Conservation (phyloP, 306 rosid species). For the Potentilla sterilis region DNA sequence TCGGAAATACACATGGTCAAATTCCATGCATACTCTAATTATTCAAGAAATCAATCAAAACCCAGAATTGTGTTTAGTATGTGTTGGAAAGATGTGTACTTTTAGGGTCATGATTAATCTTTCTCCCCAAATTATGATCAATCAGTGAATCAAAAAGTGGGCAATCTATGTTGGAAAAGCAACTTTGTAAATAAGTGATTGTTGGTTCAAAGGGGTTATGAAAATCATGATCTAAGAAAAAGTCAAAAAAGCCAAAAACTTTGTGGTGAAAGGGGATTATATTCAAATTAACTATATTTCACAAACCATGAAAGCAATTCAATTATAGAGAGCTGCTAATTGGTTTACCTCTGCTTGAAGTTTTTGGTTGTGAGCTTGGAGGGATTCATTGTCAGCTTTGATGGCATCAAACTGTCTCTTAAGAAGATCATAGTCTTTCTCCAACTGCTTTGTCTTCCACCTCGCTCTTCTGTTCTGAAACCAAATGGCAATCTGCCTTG, state of each 20-base stretch:
- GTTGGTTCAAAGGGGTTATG: constrained; percentile 37
- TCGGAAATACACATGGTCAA: not conserved
- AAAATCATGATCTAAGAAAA: constrained; percentile 26
- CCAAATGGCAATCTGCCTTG: constrained; percentile 92
- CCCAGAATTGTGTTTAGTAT: not conserved
- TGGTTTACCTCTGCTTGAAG: constrained; percentile 74
- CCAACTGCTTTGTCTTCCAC: constrained; percentile 94
- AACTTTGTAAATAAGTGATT: constrained; percentile 36
- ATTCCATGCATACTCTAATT: not conserved
- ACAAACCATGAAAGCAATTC: constrained; percentile 9
- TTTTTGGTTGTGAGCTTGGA: constrained; percentile 73
- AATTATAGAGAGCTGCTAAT: constrained; percentile 9
- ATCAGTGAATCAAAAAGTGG: constrained; percentile 28
- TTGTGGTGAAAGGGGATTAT: constrained; percentile 15
- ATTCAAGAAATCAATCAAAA: not conserved
- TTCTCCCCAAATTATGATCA: constrained; percentile 35
- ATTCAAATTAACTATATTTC: constrained; percentile 28
- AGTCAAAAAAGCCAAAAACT: constrained; percentile 38
- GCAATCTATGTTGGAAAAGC: constrained; percentile 23
- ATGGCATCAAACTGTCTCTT: constrained; percentile 74
- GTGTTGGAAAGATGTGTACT: constrained; percentile 22
- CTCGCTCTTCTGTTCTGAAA: constrained; percentile 93
- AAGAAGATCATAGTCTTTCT: constrained; percentile 85
- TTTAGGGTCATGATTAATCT: constrained; percentile 12
- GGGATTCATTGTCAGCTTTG: constrained; percentile 70